Conservation (phyloP, 495 filamentous ascomycete genomes). For the Aspergillus affinis region DNA sequence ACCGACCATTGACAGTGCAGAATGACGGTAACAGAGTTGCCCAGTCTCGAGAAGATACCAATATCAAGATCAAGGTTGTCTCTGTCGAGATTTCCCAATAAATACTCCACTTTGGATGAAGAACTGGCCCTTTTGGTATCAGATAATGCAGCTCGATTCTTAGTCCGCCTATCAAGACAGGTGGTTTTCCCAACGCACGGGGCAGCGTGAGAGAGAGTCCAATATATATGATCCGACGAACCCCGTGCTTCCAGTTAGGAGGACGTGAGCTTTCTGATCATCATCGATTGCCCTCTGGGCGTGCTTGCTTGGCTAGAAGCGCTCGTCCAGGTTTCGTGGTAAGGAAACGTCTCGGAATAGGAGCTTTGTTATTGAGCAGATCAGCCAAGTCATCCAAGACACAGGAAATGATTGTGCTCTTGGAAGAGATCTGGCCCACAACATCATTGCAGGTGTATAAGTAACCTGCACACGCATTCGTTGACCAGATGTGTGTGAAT, state of each 20-base stretch:
- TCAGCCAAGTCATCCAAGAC: constrained; percentile 3
- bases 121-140: neutral
- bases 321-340: constrained; percentile 1
- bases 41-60: too few relatives aligned
- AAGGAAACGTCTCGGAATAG: constrained; percentile 6
- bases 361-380: neutral
- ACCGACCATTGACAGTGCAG: constrained; percentile 63
- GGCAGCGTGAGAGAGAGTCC: constrained; percentile 35
- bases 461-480: neutral
- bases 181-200: constrained; percentile 39
- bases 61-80: constrained; percentile 47
- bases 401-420: neutral
- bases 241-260: constrained; percentile 56
- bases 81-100: constrained; percentile 46
- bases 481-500: constrained; percentile 13
- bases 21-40: constrained; percentile 45
- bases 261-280: constrained; percentile 25
- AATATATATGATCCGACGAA: constrained; percentile 54
- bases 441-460: constrained; percentile 4
- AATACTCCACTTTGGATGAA: neutral
- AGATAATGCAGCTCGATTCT: neutral
- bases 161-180: constrained; percentile 47
- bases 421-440: neutral
- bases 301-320: too few relatives aligned
- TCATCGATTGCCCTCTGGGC: too few relatives aligned